A percentile compares a stretch with the other conserved stretches of the same genome.
Conservation (phyloP, 495 filamentous ascomycete genomes). For the Aspergillus panamensis region DNA sequence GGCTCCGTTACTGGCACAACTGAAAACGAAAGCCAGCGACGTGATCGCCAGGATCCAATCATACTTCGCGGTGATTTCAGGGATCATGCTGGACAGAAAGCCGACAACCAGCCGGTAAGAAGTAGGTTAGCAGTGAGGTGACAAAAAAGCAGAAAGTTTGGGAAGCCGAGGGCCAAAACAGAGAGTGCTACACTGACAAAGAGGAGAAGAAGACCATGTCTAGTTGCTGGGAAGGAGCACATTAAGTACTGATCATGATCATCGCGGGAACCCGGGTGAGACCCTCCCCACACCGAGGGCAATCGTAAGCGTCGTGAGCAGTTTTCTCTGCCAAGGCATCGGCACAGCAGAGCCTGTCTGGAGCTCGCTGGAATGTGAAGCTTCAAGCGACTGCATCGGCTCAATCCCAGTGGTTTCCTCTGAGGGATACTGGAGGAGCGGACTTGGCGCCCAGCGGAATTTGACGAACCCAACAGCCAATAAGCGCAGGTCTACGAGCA, state of each 20-base stretch:
- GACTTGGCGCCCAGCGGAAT: conserved; percentile 19
- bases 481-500: not conserved
- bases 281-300: not conserved
- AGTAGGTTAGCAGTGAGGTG: not conserved
- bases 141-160: not conserved
- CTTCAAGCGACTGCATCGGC: conserved; percentile 13
- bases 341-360: not conserved
- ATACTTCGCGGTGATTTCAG: conserved; percentile 35
- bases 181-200: not conserved
- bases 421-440: conserved; percentile 15
- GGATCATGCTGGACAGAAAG: conserved; percentile 22
- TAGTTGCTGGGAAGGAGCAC: not conserved
- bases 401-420: not conserved
- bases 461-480: conserved; percentile 5
- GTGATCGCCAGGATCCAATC: conserved; percentile 50
- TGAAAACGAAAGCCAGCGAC: conserved; percentile 43
- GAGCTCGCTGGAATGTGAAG: conserved; percentile 17
- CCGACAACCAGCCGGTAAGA: not conserved
- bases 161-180: not conserved
- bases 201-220: not conserved
- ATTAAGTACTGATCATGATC: not conserved
- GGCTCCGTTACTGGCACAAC: conserved; percentile 44
- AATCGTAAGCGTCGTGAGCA: not conserved
- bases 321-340: conserved; percentile 7
- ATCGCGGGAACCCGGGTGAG: not conserved